A percentile compares a stretch with the other conserved stretches of the same genome.
Evolutionary conservation across 2,329 filamentous ascomycete species (phyloP).

Genomic region (Ceratocystis destructans): DNA sequence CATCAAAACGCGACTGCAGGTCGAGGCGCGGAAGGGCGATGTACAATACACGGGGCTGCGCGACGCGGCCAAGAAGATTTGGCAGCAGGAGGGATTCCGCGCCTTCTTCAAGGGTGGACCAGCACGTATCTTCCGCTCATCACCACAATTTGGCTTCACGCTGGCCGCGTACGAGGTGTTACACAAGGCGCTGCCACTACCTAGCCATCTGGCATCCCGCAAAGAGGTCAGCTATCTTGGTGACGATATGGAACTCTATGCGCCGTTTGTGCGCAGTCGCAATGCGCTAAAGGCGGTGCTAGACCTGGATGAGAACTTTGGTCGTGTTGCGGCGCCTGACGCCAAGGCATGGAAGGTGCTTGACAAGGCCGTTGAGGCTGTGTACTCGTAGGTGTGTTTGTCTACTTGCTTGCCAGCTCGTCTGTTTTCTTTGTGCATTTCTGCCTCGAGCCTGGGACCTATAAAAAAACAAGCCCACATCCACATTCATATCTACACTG

Average conservation of each 20-base stretch:
- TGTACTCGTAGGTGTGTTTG: slow-evolving; percentile 14
- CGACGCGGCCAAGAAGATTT: slow-evolving; percentile 72
- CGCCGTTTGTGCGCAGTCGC: slow-evolving; percentile 50
- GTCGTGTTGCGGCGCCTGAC: slow-evolving; percentile 50
- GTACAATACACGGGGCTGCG: slow-evolving; percentile 73
- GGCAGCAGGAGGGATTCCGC: slow-evolving; percentile 79
- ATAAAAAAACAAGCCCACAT: no score
- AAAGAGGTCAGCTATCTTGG: slow-evolving; percentile 40
- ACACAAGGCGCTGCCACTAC: slow-evolving; percentile 50
- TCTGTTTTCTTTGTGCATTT: background rate
- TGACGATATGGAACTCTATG: slow-evolving; percentile 45
- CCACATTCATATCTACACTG: no score
- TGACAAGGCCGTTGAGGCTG: slow-evolving; percentile 25
- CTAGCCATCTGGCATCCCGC: slow-evolving; percentile 39
- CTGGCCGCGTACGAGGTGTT: slow-evolving; percentile 89
- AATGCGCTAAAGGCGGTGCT: slow-evolving; percentile 94
- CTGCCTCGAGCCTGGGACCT: background rate
- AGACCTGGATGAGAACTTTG: slow-evolving; percentile 88
- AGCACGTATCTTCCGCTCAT: slow-evolving; percentile 85
- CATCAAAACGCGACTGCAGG: slow-evolving; percentile 96
- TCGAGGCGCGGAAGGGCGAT: slow-evolving; percentile 93
- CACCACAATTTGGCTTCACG: slow-evolving; percentile 95
- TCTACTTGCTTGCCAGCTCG: background rate
- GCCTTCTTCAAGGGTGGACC: slow-evolving; percentile 99
- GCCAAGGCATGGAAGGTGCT: slow-evolving; percentile 40